Evolutionary conservation across 2,329 filamentous ascomycete species (phyloP), one percentile per base, ranked within the genome.

Genomic region (Chalaropsis thielavioides): DNA sequence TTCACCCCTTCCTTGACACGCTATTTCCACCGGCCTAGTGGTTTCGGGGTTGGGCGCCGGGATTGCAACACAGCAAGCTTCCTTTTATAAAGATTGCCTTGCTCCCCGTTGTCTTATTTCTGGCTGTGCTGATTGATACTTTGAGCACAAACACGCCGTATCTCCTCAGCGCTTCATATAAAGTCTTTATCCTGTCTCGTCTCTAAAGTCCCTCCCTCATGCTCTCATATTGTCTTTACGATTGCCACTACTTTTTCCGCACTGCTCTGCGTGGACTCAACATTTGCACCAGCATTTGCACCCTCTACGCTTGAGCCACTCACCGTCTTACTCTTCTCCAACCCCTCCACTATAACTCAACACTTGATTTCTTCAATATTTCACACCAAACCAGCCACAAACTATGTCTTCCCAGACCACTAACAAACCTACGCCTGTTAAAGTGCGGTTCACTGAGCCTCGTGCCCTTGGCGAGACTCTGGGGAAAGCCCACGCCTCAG

Each of bases 171-270:
- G 22, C 43, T 43, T 5, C n/a, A 56, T 63, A 63, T 63, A 63
- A 58, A 41, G 49, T 10, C 62, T 22, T n/a, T 44, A n/a, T 27
- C n/a, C 38, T n/a, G 24, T 56, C 22, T 56, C 46, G 19, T 44
- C 35, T 56, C 19, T 31, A 15, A 8, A 40, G 35, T 27, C 31
- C 79, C 81, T 27, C 31, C 79, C 81, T 27, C 78, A 95, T 95
- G 89, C 88, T 88, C 79, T 76, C 81, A 71, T 92, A 90, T 75
- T 95, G 80, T 76, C 79, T 89, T 66, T 87, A 94, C 80, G 88
- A 95, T 76, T 95, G 89, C 72, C 90, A 95, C 75, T 95, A 95
- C 78, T 95, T 95, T 78, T 94, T 89, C 79, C 89, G 89, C 80
- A 95, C 87, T 75, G 88, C 89, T 73, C 79, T 95, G 77, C 89